Evolutionary conservation across 306 rosid genomes (phyloP).

Genomic region (Luffa acutangula): DNA sequence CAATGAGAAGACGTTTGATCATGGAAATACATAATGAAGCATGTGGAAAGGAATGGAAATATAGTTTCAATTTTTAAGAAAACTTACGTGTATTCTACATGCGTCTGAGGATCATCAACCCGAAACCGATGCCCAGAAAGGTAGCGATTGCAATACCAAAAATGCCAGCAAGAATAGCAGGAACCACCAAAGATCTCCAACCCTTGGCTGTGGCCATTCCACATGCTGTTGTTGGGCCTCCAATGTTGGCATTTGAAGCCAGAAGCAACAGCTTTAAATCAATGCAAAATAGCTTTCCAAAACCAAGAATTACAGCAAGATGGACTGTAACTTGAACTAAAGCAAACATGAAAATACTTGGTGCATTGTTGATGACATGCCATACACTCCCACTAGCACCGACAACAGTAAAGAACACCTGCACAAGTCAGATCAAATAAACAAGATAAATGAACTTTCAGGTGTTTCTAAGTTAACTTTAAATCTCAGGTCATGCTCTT

Average conservation of each 20-base stretch:
- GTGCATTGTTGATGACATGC: constrained; percentile 50
- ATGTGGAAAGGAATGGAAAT: background rate
- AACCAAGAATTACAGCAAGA: constrained; percentile 41
- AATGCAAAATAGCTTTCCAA: constrained; percentile 46
- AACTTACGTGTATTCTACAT: constrained; percentile 18
- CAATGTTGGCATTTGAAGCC: constrained; percentile 79
- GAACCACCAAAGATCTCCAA: constrained; percentile 61
- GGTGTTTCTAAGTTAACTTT: background rate
- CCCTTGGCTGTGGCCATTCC: constrained; percentile 75
- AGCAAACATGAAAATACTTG: constrained; percentile 57
- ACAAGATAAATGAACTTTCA: background rate
- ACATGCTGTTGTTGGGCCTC: constrained; percentile 82
- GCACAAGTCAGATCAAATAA: constrained; percentile 1
- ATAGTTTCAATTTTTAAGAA: background rate
- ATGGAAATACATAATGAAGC: background rate
- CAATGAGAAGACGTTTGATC: background rate
- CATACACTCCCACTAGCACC: constrained; percentile 68
- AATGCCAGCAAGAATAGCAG: constrained; percentile 63
- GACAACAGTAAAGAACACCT: constrained; percentile 54
- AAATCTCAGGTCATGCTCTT: background rate
- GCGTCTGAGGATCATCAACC: constrained; percentile 40
- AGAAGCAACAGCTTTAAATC: constrained; percentile 50
- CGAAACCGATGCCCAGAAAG: constrained; percentile 56
- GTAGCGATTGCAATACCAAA: constrained; percentile 58
- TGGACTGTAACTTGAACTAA: constrained; percentile 57